Base-by-base conservation (phyloP, 2,329 filamentous ascomycete species). In the Ophiostoma montium region DNA sequence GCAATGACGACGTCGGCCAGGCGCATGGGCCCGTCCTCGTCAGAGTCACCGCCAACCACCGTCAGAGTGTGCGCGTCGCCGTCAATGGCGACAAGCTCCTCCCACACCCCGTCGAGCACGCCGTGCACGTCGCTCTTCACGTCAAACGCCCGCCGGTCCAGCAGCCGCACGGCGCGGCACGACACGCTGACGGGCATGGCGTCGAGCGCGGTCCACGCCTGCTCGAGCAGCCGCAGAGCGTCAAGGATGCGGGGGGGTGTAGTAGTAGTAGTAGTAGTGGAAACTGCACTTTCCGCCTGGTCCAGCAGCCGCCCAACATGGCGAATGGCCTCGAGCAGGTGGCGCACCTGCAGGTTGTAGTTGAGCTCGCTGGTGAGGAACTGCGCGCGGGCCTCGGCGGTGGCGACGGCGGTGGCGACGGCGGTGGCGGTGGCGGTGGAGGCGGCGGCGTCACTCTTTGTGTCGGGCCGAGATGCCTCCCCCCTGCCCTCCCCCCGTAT, bases 51-150 rank as follows among this genome's bases (percentile, higher is more conserved):
- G 9, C 36, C 21, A 10, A 42, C 8, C 10, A 52, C 16, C 8
- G 44, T 47, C 1, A 49, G 18, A 2, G 23, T 61, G 75, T 69
- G 67, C 9, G 68, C 64, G 19, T 75, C 67, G 1, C 69, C 62
- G 58, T 90, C 77, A 16, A 88, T 64, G 1, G 70, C 64, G 12
- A 94, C 67, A 39, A 90, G 67, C 0, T 72, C 68, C 51, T 75
- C 75, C 86, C 88, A 95, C n/a, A 80, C 73, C 49, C 71, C 70
- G 39, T 77, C 74, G 35, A 92, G 73, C 9, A 77, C 75, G 36
- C 82, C 75, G 50, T 80, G 74, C 19, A 92, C 74, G 18, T 75
- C 71, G 2, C 74, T 71, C 53, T 80, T 81, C 50, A 94, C 67
- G 57, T 81, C 77, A 23, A 78, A 77, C 2, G 77, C 74, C 54